Base-by-base conservation (phyloP, 768 basidiomycete genomes). In the Suillus placidus region DNA sequence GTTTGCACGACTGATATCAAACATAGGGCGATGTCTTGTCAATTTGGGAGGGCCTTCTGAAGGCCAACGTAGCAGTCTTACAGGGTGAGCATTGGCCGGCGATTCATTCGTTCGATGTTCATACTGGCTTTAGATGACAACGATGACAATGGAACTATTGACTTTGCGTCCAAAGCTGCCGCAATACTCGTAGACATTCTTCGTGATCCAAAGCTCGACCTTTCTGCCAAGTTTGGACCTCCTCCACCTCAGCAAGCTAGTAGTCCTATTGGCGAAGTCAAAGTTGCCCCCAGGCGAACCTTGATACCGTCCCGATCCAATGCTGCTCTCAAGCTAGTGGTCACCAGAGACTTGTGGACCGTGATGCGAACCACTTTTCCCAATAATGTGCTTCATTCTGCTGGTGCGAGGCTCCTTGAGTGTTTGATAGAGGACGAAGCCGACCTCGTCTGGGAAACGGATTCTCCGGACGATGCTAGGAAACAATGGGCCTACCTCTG, bases 401-500 rank as follows among this genome's bases (percentile, higher is more conserved):
- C 84, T 1, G 85, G 81, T 1, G 78, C 82, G 66, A 76, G 73
- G 35, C 70, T 93, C 2, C 75, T 90, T 7, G 76, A 70, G 8
- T 81, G 78, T 69, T 78, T 93, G 26, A 73, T 86, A 70, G 74
- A 81, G 62, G 80, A 80, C 47, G 85, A 86, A 63, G 73, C 78
- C 18, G 78, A 80, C 37, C 78, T 87, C 13, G 74, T 83, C 37
- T 77, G 74, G 65, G 80, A 82, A 58, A 78, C 82, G 23, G 81
- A 82, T 47, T 71, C 77, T 20, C 76, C 79, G 2, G 79, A 84
- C 43, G 76, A 81, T 37, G 82, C 87, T 13, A 80, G 84, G 57
- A 76, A 73, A 20, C 79, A 84, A 45, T 93, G 92, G 92, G 83
- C 86, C 2, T 76, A 71, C 18, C 73, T 93, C 0, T 89, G 87